Evolutionary conservation across 2,329 filamentous ascomycete species (phyloP), one percentile per base, ranked within the genome.

Genomic region (Cladosporium sp.): DNA sequence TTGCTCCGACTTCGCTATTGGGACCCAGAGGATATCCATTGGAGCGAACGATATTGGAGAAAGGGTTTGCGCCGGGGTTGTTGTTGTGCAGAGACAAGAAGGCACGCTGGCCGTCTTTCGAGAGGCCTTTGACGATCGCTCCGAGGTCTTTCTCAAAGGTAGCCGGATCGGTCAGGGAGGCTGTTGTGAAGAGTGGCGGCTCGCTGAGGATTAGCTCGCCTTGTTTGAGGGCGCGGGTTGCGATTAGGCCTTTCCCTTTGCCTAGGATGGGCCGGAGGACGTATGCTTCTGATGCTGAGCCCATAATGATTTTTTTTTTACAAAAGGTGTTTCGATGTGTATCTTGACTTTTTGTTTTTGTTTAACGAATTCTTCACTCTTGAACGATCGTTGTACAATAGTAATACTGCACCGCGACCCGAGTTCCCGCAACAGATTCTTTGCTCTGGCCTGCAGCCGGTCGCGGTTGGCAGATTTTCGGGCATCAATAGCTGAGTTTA

Each of bases 231-330:
- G 70, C 60, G 20, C 59, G 49, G 6, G 39, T 67, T 9, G 76
- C 74, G 48, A 78, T 59, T 6, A 79, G 66, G 7, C 75, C 74
- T 68, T 71, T 71, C 2, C 76, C 75, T 65, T 73, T 75, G 17
- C 68, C 72, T 15, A 60, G 61, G 9, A 65, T 57, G 20, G 59
- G 49, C 49, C 61, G 57, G 6, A 60, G 32, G 9, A 55, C 58
- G 58, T 61, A 65, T 1, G 52, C 28, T 22, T 24, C n/a, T 42
- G 35, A 28, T 3, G 45, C 13, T 7, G 52, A 55, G 19, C 40
- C 40, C 52, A 55, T 55, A 15, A 9, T 36, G 28, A 36, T 22
- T 40, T 13, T 22, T 52, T 28, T 55, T 24, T 47, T 44, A 9
- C 13, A 25, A 13, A 20, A 12, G 12, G 37, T 20, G 17, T 20